Conservation (phyloP, 306 rosid genomes). For the Rosa rugosa region DNA sequence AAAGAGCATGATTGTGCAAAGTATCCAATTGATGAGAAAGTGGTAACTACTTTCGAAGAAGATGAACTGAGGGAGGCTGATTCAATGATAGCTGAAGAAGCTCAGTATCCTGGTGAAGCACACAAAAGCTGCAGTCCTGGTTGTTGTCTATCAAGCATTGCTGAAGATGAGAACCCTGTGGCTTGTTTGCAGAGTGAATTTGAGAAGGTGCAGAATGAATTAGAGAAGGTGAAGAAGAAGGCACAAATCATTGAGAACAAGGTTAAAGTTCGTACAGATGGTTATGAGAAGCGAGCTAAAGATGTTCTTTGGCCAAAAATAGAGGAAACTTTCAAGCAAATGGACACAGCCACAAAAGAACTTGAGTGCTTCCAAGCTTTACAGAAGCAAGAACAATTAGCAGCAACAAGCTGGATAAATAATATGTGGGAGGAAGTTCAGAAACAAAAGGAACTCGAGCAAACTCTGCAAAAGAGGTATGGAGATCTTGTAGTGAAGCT, state of each 20-base stretch:
- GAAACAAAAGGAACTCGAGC: slow-evolving; percentile 82
- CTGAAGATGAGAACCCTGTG: slow-evolving; percentile 72
- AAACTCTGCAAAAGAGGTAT: slow-evolving; percentile 55
- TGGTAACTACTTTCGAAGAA: slow-evolving; percentile 43
- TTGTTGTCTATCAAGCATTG: slow-evolving; percentile 80
- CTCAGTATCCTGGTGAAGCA: slow-evolving; percentile 68
- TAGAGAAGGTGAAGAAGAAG: slow-evolving; percentile 68
- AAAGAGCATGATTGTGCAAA: slow-evolving; percentile 81
- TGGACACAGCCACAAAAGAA: slow-evolving; percentile 81
- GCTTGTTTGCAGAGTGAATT: slow-evolving; percentile 71
- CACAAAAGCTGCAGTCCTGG: slow-evolving; percentile 77
- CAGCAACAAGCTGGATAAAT: slow-evolving; percentile 69
- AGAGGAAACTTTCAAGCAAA: slow-evolving; percentile 75
- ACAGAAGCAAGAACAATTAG: slow-evolving; percentile 72
- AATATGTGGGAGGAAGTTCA: slow-evolving; percentile 67
- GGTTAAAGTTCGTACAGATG: slow-evolving; percentile 66
- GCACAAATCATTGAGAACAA: slow-evolving; percentile 70
- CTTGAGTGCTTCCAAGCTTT: slow-evolving; percentile 82
- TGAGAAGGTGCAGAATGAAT: slow-evolving; percentile 59
- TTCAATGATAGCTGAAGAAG: slow-evolving; percentile 66
- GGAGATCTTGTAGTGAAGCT: slow-evolving; percentile 57
- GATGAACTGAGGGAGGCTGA: slow-evolving; percentile 78
- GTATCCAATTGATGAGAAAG: slow-evolving; percentile 66
- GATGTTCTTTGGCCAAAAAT: slow-evolving; percentile 77
- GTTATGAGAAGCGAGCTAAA: slow-evolving; percentile 79